Base-by-base conservation (phyloP, 176 grass and related monocot genomes). In the Carex littledalei region DNA sequence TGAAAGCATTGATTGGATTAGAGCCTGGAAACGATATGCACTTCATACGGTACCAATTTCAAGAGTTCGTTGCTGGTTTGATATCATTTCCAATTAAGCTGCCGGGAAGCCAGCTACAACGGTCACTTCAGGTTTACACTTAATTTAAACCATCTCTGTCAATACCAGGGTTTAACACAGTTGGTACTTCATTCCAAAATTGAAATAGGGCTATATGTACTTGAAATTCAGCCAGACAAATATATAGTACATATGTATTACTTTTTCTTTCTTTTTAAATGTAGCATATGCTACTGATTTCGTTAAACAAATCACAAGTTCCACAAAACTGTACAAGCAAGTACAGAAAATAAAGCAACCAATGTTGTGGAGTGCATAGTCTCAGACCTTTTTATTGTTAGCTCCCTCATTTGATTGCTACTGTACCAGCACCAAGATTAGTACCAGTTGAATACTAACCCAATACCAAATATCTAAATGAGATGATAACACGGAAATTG, bases 61-160 rank as follows among this genome's bases (percentile, higher is more conserved):
- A 94, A 72, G 96, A 99, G 88, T 99, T 99, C 62, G 93, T 95
- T 92, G 89, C 94, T 72, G 96, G 96, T n/a, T 85, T 99, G 88
- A 95, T 99, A 85, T 95, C 93, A 31, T 87, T 99, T n/a, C 96
- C 96, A 60, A 88, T 98, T 81, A 99, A 99, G 88, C 80, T 99
- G 74, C 96, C 96, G 6, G 96, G 96, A 41, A 95, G 90, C 67
- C 88, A 87, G 66, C 96, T 99, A 54, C 92, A 99, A 82, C 91
- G 84, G 80, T 99, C 96, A 16, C 91, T 99, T 58, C 86, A 93
- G 93, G 95, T 91, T 43, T 70, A 90, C 34, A 58, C 26, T 67
- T 31, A 31, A 16, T 54, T 55, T 21, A 55, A 54, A 77, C 13
- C 5, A 77, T 1, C 43, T 50, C 20, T 75, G 9, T 68, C 14